These are phyloP conservation scores for Kernera saxatilis DNA, from an alignment of 345 rosid species.

Conservation along the genomic window DNA sequence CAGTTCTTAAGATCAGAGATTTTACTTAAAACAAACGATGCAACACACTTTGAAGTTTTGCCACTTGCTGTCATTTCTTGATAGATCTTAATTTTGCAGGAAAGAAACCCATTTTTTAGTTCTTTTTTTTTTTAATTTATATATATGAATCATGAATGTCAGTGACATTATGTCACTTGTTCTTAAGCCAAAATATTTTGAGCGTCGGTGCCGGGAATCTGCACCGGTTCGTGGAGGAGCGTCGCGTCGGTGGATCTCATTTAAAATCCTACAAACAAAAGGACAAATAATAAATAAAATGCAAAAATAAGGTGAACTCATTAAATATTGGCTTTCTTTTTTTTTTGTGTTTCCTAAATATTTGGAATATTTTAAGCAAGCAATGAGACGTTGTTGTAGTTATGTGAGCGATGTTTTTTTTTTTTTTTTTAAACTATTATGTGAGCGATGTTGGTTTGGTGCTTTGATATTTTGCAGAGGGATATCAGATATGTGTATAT, in stretches of 20 bases:
- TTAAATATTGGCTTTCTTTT: neutral
- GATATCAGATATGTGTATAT: neutral
- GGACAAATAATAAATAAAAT: too few relatives aligned
- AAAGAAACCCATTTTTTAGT: too few relatives aligned
- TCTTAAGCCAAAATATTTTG: neutral
- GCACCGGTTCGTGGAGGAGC: constrained; percentile 1
- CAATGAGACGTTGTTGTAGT: neutral
- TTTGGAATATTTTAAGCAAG: neutral
- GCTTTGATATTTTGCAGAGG: neutral
- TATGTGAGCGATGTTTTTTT: neutral
- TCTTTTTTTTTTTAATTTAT: too few relatives aligned
- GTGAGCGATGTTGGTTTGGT: neutral
- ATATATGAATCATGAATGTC: too few relatives aligned
- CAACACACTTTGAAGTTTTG: too few relatives aligned
- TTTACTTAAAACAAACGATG: too few relatives aligned
- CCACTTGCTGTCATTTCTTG: too few relatives aligned
- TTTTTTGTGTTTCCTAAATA: neutral
- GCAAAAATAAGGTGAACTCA: constrained; percentile 18
- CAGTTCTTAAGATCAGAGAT: too few relatives aligned
- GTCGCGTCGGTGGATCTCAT: constrained; percentile 19
- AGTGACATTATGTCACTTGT: neutral
- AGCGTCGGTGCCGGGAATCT: neutral
- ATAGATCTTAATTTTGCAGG: too few relatives aligned
- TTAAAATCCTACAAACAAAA: neutral
- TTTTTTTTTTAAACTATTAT: too few relatives aligned